Evolutionary conservation across 306 rosid genomes (phyloP).

Genomic region (Citrullus colocynthis): DNA sequence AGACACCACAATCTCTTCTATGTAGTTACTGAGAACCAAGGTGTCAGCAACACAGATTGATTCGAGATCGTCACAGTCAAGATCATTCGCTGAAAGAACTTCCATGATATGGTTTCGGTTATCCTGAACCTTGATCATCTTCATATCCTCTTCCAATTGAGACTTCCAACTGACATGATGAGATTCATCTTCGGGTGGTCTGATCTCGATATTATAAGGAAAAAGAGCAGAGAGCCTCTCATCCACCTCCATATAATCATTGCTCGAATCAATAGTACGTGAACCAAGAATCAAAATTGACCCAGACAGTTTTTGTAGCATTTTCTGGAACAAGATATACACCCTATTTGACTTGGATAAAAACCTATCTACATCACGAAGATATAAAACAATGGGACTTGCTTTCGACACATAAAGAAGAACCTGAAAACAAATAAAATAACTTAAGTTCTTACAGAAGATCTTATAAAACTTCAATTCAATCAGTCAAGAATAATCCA

Average conservation of each 20-base stretch:
- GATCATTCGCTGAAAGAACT: constrained; percentile 88
- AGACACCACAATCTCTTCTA: constrained; percentile 93
- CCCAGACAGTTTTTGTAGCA: constrained; percentile 74
- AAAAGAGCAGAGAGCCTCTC: constrained; percentile 57
- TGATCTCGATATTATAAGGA: constrained; percentile 73
- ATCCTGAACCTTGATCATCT: constrained; percentile 78
- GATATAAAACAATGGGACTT: constrained; percentile 62
- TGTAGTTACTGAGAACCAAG: constrained; percentile 62
- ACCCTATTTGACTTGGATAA: constrained; percentile 53
- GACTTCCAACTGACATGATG: constrained; percentile 85
- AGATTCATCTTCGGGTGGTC: constrained; percentile 73
- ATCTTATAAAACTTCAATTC: not conserved
- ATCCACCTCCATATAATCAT: constrained; percentile 46
- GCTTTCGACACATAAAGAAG: constrained; percentile 60
- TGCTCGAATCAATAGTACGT: constrained; percentile 33
- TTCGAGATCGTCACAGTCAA: constrained; percentile 80
- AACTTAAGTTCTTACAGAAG: not conserved
- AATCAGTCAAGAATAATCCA: not conserved
- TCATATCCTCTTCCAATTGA: constrained; percentile 84
- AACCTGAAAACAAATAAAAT: constrained; percentile 36
- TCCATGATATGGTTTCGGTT: constrained; percentile 84
- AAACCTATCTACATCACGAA: constrained; percentile 61
- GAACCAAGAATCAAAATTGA: constrained; percentile 80
- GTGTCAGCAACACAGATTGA: constrained; percentile 67
- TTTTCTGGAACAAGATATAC: constrained; percentile 62